Base-by-base conservation (phyloP, 176 grass and related monocot species). In the Carex kokanica region DNA sequence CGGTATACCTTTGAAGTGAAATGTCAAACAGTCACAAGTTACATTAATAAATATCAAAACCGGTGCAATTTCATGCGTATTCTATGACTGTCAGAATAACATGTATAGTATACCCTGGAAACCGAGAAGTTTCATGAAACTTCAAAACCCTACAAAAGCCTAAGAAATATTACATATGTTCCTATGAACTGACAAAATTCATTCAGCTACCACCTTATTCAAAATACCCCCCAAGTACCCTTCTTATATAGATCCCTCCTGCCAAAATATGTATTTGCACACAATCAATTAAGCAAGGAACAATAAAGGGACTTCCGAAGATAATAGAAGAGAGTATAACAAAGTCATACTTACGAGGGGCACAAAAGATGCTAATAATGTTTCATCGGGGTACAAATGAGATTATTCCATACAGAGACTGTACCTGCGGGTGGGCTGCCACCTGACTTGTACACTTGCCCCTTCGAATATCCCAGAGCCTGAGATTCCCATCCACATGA, bases 401-500 rank as follows among this genome's bases (percentile, higher is more conserved):
- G 32, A 14, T 78, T 53, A 17, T 78, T 77, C 24, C 24, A 78
- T 31, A 78, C 2, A 78, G 73, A 78, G 25, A 55, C 11, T 17
- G 43, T 82, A 82, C 80, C 80, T 85, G 87, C 10, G 84, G 66
- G 90, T 99, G 96, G 77, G 86, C 91, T 21, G 85, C 89, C 72
- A 95, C 88, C 73, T 91, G 86, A 31, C 89, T 90, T 17, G 86
- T 90, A 78, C 80, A 83, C 85, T 93, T 99, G 14, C 89, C 93
- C 29, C 55, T 90, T 21, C 89, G 87, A 84, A 83, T 90, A 83
- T 95, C 96, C 86, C 93, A 93, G 58, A 95, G 78, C 78, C 87
- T 80, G 23, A 99, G 87, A 81, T 88, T 95, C 17, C 96, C 96
- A 83, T 99, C 91, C n/a, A 92, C 92, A 88, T 99, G 96, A 86